These are phyloP conservation scores for Rhizomucor pusillus DNA, from an alignment of 371 early-diverging fungal species.

Conservation along the genomic window DNA sequence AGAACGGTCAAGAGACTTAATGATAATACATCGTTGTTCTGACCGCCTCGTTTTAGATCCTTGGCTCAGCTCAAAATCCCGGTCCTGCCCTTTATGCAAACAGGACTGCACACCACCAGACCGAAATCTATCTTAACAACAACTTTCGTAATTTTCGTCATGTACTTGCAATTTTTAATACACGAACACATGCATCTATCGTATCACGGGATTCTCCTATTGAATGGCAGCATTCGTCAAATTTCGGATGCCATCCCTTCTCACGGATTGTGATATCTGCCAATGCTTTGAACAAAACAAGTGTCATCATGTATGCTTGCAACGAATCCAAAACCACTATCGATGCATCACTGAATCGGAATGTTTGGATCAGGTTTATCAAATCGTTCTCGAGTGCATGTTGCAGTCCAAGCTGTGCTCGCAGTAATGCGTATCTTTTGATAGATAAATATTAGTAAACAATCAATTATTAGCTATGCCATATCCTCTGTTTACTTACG, in stretches of 20 bases:
- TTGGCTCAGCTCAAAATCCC: conserved; percentile 8
- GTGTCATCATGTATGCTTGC: conserved; percentile 48
- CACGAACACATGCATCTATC: conserved; percentile 46
- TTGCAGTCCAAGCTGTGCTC: conserved; percentile 31
- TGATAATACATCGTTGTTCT: not conserved
- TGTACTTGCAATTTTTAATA: conserved; percentile 37
- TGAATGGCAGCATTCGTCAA: conserved; percentile 34
- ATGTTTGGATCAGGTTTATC: conserved; percentile 44
- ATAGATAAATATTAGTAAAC: conserved; percentile 1
- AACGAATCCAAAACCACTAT: conserved; percentile 37
- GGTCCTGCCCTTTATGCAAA: conserved; percentile 12
- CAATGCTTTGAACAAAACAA: conserved; percentile 40
- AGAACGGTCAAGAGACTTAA: too few relatives aligned
- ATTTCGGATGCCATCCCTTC: conserved; percentile 17
- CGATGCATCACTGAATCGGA: conserved; percentile 38
- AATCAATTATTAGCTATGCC: not conserved
- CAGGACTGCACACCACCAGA: conserved; percentile 4
- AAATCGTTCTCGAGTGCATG: conserved; percentile 41
- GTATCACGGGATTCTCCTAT: conserved; percentile 35
- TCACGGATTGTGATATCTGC: conserved; percentile 17
- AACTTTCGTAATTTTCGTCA: conserved; percentile 8
- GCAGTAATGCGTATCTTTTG: conserved; percentile 33
- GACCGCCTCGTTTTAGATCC: conserved; percentile 4
- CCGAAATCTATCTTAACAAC: not conserved
- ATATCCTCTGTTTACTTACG: conserved; percentile 27